A percentile compares a stretch with the other conserved stretches of the same genome.
phyloP scores from a whole-genome alignment of 2,329 filamentous ascomycete species.

The Zopfia rhizophila region DNA sequence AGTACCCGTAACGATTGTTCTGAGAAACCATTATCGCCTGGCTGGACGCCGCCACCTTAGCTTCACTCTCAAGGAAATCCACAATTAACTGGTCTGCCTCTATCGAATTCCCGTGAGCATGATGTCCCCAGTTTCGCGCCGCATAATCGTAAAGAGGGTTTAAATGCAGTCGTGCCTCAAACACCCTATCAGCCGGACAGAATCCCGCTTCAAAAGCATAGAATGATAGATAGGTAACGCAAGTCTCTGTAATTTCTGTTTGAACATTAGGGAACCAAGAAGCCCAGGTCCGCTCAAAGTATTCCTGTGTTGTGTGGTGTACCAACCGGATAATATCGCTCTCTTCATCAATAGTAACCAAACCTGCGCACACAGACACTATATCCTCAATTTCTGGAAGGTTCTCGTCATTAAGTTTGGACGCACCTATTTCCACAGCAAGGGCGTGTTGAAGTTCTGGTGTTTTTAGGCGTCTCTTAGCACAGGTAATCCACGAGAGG shows the following conservation, averaged over 20 bases:
- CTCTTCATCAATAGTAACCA: conserved; percentile 36
- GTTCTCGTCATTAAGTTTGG: conserved; percentile 10
- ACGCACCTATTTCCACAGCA: conserved; percentile 7
- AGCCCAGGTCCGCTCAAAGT: conserved; percentile 31
- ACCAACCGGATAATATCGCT: conserved; percentile 35
- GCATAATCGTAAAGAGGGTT: no score
- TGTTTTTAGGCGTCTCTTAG: conserved; percentile 12
- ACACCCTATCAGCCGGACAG: no score
- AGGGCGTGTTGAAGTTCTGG: conserved; percentile 12
- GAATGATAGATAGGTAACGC: conserved; percentile 39
- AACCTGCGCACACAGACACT: conserved; percentile 28
- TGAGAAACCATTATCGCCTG: no score
- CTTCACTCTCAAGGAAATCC: no score
- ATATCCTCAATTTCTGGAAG: conserved; percentile 13
- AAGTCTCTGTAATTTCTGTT: conserved; percentile 11
- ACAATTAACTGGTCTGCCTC: no score
- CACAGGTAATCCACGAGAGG: conserved; percentile 15
- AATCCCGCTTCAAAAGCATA: conserved; percentile 31
- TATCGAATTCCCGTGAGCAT: no score
- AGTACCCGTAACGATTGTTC: not conserved
- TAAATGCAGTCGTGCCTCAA: no score
- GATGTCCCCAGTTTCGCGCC: conserved; percentile 41
- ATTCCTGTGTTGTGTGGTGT: conserved; percentile 32
- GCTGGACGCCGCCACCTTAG: no score
- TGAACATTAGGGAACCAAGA: conserved; percentile 22